Conservation (phyloP, 495 filamentous ascomycete genomes). For the Astrocystis sublimbata region DNA sequence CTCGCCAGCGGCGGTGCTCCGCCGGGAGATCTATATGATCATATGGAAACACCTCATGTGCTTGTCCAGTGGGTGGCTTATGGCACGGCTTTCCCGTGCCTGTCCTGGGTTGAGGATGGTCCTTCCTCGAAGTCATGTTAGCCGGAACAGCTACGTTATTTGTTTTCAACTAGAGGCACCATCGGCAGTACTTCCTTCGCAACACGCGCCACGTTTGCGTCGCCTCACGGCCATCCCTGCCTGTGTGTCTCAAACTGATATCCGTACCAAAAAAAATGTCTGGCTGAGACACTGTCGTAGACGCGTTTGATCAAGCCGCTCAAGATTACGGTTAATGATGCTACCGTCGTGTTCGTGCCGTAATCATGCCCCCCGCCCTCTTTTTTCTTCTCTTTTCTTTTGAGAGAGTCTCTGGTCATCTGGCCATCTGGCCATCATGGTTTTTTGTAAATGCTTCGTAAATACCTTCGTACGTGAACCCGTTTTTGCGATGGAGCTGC, state of each 20-base stretch:
- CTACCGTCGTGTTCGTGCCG: slow-evolving; percentile 61
- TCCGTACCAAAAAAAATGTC: slow-evolving; percentile 54
- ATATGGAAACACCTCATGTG: slow-evolving; percentile 70
- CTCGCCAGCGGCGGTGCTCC: slow-evolving; percentile 75
- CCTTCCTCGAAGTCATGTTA: slow-evolving; percentile 58
- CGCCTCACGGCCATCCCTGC: slow-evolving; percentile 46
- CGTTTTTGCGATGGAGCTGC: too few relatives aligned
- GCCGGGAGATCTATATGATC: slow-evolving; percentile 74
- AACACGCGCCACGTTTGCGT: slow-evolving; percentile 42
- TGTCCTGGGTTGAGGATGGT: slow-evolving; percentile 58
- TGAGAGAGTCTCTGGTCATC: slow-evolving; percentile 75
- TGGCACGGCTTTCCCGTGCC: slow-evolving; percentile 62
- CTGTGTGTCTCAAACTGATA: slow-evolving; percentile 54
- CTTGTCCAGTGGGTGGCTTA: slow-evolving; percentile 60
- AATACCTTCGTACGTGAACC: too few relatives aligned
- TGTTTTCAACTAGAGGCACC: slow-evolving; percentile 50
- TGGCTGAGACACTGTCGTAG: slow-evolving; percentile 47
- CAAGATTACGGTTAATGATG: slow-evolving; percentile 64
- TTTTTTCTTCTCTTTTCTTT: slow-evolving; percentile 71
- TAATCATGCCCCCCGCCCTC: slow-evolving; percentile 72
- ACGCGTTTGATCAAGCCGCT: slow-evolving; percentile 63
- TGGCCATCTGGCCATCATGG: too few relatives aligned
- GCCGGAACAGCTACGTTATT: slow-evolving; percentile 47
- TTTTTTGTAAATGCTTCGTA: too few relatives aligned
- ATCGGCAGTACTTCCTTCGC: slow-evolving; percentile 46